Evolutionary conservation across 2,329 filamentous ascomycete genomes (phyloP).

Genomic region (Fusarium denticulatum): DNA sequence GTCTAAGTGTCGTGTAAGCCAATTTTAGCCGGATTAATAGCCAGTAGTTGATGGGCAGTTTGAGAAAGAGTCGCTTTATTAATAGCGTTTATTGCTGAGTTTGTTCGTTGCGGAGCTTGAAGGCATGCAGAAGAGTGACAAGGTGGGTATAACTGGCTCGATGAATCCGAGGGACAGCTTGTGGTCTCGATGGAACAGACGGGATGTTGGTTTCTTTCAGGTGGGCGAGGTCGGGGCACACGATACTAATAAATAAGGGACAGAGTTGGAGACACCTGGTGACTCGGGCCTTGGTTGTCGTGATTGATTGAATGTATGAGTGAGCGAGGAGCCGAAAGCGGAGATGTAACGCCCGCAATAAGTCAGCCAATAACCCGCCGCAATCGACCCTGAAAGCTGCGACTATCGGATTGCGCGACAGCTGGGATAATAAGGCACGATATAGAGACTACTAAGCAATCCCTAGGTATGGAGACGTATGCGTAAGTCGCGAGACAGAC

Average conservation of each 20-base stretch:
- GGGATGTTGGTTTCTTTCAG: not conserved
- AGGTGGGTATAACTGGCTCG: not conserved
- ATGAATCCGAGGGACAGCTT: not conserved
- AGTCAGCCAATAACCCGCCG: conserved; percentile 35
- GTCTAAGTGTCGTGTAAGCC: conserved; percentile 39
- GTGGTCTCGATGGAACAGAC: not conserved
- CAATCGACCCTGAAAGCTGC: conserved; percentile 38
- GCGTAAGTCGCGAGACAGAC: conserved; percentile 29
- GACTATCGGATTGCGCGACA: conserved; percentile 40
- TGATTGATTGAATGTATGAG: conserved; percentile 35
- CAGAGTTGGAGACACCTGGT: conserved; percentile 37
- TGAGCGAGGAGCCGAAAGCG: conserved; percentile 45
- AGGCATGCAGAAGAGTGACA: not conserved
- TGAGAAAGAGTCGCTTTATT: conserved; percentile 27
- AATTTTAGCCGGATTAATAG: conserved; percentile 29
- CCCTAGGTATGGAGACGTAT: conserved; percentile 22
- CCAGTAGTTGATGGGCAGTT: conserved; percentile 5
- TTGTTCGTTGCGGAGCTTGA: conserved; percentile 12
- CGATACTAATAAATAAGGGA: conserved; percentile 39
- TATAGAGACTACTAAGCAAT: conserved; percentile 17
- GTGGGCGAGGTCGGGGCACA: conserved; percentile 40
- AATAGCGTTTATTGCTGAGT: conserved; percentile 11
- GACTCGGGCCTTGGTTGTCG: conserved; percentile 40
- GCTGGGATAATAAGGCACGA: conserved; percentile 18
- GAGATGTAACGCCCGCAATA: conserved; percentile 38